Evolutionary conservation across 164 flowering plant genomes (phyloP), one percentile per base, ranked within the genome.

Genomic region (Umbilicus rupestris): DNA sequence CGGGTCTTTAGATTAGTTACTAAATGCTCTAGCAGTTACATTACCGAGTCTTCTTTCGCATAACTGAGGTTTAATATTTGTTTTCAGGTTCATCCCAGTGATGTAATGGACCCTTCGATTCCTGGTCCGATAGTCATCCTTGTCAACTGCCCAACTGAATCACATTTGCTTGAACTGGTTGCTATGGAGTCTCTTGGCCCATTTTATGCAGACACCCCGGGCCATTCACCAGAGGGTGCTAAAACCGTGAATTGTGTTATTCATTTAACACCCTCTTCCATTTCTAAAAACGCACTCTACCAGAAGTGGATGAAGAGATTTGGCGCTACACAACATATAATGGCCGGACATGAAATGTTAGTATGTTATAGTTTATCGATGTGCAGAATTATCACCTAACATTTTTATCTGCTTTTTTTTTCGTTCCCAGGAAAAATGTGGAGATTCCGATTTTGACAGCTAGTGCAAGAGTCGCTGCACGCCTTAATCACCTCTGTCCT

Each of bases 271-370:
- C 97, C 99, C 42, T 66, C 85, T 19, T 75, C 84, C 58, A 78
- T 94, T 31, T 68, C 79, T 52, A 63, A 64, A 30, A 79, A 75
- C 29, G 68, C 73, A n/a, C 75, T 72, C 46, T 94, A 94, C 74
- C 84, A 82, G 68, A 77, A 73, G 12, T 95, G 97, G 99, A 89
- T 92, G 97, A 80, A 75, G 68, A 88, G 83, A 80, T 92, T 95
- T 74, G 83, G 80, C 64, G 77, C 78, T 30, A 89, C 91, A 37
- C 92, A 95, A 73, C 99, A 95, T 73, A 81, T 95, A 73, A 82
- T 95, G 83, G 97, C 96, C 76, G 99, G 99, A 69, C 96, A 90
- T 82, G 80, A 81, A 79, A 76, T 67, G 99, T 95, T 67, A 75
- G 83, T 39, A 15, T 3, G 49, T 58, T 67, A 16, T 15, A 20